Percentiles rank a stretch among this genome's conserved stretches.
Conservation (phyloP, 192 early-diverging fungal species). For the Linderina pennispora region DNA sequence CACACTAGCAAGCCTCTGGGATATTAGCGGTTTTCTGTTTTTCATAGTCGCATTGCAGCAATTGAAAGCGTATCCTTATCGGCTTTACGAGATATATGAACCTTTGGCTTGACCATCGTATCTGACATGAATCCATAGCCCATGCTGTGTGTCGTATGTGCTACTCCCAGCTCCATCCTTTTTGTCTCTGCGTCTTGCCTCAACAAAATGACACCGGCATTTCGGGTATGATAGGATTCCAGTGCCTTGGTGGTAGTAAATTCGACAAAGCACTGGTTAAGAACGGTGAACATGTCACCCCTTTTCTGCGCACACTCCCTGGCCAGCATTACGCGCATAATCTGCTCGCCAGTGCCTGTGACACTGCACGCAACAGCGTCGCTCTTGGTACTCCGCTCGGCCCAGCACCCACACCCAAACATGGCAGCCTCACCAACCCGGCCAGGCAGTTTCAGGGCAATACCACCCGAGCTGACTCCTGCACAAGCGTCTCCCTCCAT, state of each 20-base stretch:
- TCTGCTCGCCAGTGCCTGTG: conserved; percentile 77
- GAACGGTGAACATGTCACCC: conserved; percentile 10
- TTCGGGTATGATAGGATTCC: conserved; percentile 2
- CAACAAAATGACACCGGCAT: conserved; percentile 20
- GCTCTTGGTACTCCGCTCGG: conserved; percentile 38
- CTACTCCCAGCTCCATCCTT: conserved; percentile 57
- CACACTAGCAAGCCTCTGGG: too few relatives aligned
- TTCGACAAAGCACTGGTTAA: conserved; percentile 9
- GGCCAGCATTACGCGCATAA: conserved; percentile 69
- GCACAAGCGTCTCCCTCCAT: conserved; percentile 53
- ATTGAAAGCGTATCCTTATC: neutral
- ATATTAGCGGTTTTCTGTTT: too few relatives aligned
- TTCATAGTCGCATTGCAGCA: conserved; percentile 10
- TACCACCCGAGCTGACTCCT: conserved; percentile 83
- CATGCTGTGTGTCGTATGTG: conserved; percentile 72
- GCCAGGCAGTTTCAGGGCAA: conserved; percentile 76
- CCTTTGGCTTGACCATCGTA: conserved; percentile 12
- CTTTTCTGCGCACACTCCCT: conserved; percentile 46
- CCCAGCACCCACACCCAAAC: conserved; percentile 81
- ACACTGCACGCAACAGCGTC: conserved; percentile 56
- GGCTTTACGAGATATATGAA: conserved; percentile 23
- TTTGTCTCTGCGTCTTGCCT: conserved; percentile 18
- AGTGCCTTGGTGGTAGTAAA: conserved; percentile 8
- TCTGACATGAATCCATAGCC: conserved; percentile 42
- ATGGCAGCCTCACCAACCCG: conserved; percentile 84